Conservation (phyloP, 169 alveolate species). For the Perkinsus chesapeaki region DNA sequence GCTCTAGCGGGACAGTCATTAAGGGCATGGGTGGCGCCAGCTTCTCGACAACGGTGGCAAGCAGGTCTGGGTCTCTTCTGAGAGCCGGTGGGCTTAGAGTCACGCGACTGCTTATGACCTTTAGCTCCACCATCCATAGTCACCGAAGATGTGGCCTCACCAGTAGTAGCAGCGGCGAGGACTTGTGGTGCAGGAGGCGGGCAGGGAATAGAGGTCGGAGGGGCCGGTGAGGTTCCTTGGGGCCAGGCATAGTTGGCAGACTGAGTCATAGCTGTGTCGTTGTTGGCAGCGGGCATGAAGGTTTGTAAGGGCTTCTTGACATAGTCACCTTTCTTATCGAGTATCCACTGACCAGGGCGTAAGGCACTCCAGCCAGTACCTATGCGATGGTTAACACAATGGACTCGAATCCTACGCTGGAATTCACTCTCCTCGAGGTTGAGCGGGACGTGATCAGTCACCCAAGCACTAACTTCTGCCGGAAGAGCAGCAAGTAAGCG, state of each 20-base stretch:
- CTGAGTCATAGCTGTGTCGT: not conserved
- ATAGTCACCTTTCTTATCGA: not conserved
- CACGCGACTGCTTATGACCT: not conserved
- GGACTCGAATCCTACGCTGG: not conserved
- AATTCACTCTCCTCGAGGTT: not conserved
- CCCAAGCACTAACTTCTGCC: not conserved
- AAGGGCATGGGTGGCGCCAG: not conserved
- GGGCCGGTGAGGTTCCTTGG: not conserved
- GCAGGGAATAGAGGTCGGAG: not conserved
- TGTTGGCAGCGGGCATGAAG: not conserved
- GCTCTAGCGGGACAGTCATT: not conserved
- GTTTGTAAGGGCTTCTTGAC: not conserved
- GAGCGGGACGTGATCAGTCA: not conserved
- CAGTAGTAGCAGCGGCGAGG: not conserved
- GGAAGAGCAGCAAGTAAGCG: not conserved
- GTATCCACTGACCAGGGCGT: not conserved
- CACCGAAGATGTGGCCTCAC: not conserved
- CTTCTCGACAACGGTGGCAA: not conserved
- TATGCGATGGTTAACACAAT: not conserved
- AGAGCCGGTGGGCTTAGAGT: not conserved
- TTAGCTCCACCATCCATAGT: not conserved
- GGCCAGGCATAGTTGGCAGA: not conserved
- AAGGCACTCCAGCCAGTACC: not conserved
- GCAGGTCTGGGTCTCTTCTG: not conserved
- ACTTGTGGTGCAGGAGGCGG: not conserved